These are phyloP conservation scores for Saksenaea oblongispora DNA, from an alignment of 371 early-diverging fungal species.

Conservation along the genomic window DNA sequence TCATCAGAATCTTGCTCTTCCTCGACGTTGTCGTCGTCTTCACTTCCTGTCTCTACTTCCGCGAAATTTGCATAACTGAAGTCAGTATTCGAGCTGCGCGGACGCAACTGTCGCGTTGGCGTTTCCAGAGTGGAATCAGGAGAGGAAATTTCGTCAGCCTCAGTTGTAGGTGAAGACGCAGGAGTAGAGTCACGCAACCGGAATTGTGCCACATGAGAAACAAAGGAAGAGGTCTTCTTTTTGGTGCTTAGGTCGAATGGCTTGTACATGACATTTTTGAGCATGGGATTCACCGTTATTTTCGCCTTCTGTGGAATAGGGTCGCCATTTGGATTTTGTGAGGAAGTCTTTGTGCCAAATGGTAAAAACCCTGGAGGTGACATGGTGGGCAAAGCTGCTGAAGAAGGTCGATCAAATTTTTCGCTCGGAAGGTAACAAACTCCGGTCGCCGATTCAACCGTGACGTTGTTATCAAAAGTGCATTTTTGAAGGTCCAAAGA, in stretches of 20 bases:
- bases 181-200: neutral
- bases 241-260: conserved; percentile 1
- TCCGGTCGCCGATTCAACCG: no score
- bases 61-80: neutral
- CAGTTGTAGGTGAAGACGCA: neutral
- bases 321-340: neutral
- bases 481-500: no score
- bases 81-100: neutral
- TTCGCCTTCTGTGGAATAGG: neutral
- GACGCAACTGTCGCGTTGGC: neutral
- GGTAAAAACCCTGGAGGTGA: neutral
- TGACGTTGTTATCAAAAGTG: no score
- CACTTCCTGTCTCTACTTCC: neutral
- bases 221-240: neutral
- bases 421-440: neutral
- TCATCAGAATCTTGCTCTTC: neutral
- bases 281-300: neutral
- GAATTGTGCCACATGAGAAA: neutral
- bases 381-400: neutral
- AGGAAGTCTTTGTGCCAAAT: neutral
- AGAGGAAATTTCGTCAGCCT: neutral
- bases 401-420: neutral
- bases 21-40: neutral
- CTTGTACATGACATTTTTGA: neutral
- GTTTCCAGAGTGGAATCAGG: neutral